Evolutionary conservation across 306 rosid genomes (phyloP), one percentile per base, ranked within the genome.

Genomic region (Potentilla sterilis): DNA sequence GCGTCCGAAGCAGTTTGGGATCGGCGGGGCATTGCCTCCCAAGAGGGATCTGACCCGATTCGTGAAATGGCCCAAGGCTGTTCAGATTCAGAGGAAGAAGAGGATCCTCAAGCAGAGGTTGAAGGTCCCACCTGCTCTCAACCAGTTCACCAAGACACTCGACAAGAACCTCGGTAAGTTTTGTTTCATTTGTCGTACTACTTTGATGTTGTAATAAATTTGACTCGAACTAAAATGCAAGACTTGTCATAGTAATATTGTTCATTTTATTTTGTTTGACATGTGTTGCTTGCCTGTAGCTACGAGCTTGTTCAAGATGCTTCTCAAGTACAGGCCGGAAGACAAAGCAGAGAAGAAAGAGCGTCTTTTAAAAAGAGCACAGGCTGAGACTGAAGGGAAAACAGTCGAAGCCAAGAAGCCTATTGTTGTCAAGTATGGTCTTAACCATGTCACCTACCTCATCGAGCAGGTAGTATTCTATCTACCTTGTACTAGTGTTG

Each of bases 11-110:
- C 87, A 88, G 73, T 90, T 90, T 43, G 96, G 96, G 11, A 90
- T 90, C 1, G 93, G 96, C n/a, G 96, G 96, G 2, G 91, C 88
- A 13, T 87, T 90, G 89, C 96, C 96, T 2, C 91, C 93, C 1
- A 88, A 88, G 86, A 87, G 91, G 72, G 96, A 90, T 69, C 67
- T 90, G 13, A 81, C 83, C 9, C 74, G 91, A 14, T 90, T 88
- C 70, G 93, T 90, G 58, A 90, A 90, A 38, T 90, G 96, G 96
- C 91, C 91, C 0, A 85, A 82, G 81, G 81, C 57, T 12, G 90
- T 87, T 2, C 89, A 82, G 38, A 49, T 90, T 62, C 89, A 90
- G 83, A 81, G 96, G 76, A 90, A 90, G 85, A 86, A 82, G 81
- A 80, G 92, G 44, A 88, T 90, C 22, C 86, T 90, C 10, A 88